Evolutionary conservation across 1,284 basidiomycete species (phyloP).

Genomic region (Trametes pubescens): DNA sequence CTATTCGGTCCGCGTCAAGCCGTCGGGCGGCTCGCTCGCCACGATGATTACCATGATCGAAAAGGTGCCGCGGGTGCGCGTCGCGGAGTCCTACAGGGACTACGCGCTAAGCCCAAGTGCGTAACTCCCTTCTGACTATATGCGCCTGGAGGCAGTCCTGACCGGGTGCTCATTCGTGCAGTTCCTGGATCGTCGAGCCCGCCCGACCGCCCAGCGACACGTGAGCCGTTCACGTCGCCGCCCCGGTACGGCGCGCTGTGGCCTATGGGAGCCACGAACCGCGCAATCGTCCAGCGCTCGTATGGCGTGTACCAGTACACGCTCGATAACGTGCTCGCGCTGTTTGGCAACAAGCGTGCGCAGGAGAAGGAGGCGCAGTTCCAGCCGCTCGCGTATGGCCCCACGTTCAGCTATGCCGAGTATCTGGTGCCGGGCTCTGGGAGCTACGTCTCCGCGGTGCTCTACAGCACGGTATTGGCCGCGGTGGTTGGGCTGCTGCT

Average conservation of each 20-base stretch:
- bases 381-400: conserved; percentile 58
- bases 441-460: conserved; percentile 48
- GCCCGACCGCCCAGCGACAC: conserved; percentile 52
- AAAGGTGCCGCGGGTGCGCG: conserved; percentile 53
- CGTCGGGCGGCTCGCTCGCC: conserved; percentile 78
- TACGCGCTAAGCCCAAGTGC: conserved; percentile 68
- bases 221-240: conserved; percentile 54
- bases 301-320: conserved; percentile 72
- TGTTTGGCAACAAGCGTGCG: conserved; percentile 1
- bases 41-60: conserved; percentile 59
- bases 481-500: conserved; percentile 24
- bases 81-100: conserved; percentile 45
- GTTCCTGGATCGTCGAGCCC: conserved; percentile 53
- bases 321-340: conserved; percentile 1
- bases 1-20: conserved; percentile 53
- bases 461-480: conserved; percentile 49
- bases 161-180: conserved; percentile 28
- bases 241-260: conserved; percentile 64
- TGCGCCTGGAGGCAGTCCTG: not conserved
- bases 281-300: conserved; percentile 78
- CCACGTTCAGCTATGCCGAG: conserved; percentile 79
- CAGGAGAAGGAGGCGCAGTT: conserved; percentile 31
- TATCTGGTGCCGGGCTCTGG: conserved; percentile 56
- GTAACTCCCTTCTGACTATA: conserved; percentile 17
- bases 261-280: conserved; percentile 71